Conservation (phyloP, 306 rosid species). For the Casuarina glauca region DNA sequence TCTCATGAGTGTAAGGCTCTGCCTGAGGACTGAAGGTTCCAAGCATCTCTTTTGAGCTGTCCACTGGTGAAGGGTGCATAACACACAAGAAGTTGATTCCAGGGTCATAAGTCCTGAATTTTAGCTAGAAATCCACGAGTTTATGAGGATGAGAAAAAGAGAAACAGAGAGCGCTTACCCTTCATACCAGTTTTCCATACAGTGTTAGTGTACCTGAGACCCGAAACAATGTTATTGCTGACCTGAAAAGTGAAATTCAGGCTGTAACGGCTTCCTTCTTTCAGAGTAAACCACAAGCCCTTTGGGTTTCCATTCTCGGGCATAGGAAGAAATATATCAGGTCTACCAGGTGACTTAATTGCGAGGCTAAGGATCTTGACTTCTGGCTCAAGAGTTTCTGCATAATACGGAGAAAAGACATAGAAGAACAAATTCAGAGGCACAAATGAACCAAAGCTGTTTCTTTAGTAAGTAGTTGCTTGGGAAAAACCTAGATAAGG, state of each 20-base stretch:
- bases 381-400: conserved; percentile 84
- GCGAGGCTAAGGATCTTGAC: conserved; percentile 88
- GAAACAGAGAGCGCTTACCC: conserved; percentile 43
- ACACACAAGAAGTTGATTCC: conserved; percentile 11
- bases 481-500: neutral
- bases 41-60: conserved; percentile 81
- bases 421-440: conserved; percentile 1
- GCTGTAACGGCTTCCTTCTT: conserved; percentile 93
- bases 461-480: conserved; percentile 11
- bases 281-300: conserved; percentile 91
- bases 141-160: neutral
- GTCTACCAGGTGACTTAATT: conserved; percentile 65
- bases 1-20: conserved; percentile 75
- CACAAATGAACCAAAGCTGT: neutral
- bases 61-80: conserved; percentile 55
- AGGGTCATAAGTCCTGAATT: neutral
- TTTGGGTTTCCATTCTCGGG: conserved; percentile 80
- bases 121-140: neutral
- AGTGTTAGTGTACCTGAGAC: conserved; percentile 88
- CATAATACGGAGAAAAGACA: conserved; percentile 16
- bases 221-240: conserved; percentile 82
- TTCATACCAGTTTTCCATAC: conserved; percentile 91
- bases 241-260: conserved; percentile 78
- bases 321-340: conserved; percentile 71
- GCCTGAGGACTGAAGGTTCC: conserved; percentile 92